A percentile compares a stretch with the other conserved stretches of the same genome.
These are phyloP conservation scores for Didymella glomerata DNA, from an alignment of 2,329 filamentous ascomycete species.

Conservation along the genomic window DNA sequence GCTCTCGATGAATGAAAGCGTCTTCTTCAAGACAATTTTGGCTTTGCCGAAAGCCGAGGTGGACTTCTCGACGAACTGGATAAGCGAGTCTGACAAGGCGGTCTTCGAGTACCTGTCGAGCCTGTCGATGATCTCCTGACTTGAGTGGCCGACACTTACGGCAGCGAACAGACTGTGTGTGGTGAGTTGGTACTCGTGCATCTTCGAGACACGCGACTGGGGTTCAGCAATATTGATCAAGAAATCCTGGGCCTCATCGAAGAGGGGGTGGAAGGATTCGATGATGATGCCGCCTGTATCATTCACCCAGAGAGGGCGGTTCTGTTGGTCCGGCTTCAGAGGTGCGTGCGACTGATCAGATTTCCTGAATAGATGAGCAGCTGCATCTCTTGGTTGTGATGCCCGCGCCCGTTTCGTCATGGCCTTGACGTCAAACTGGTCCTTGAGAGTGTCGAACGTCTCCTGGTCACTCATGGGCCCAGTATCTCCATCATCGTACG, in stretches of 20 bases:
- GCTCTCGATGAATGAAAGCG: conserved; percentile 92
- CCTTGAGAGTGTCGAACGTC: conserved; percentile 58
- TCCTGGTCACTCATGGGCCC: conserved; percentile 58
- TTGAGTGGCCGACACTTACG: conserved; percentile 90
- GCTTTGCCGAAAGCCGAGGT: conserved; percentile 95
- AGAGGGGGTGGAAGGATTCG: conserved; percentile 91
- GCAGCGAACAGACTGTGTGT: conserved; percentile 94
- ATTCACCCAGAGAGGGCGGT: conserved; percentile 93
- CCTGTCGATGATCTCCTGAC: conserved; percentile 87
- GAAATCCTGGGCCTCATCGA: conserved; percentile 89
- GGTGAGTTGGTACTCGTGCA: conserved; percentile 93
- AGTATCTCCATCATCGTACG: conserved; percentile 61
- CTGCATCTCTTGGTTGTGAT: conserved; percentile 55
- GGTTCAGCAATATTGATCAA: conserved; percentile 96
- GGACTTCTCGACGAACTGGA: conserved; percentile 80
- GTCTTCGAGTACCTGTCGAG: conserved; percentile 91
- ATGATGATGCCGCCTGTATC: conserved; percentile 86
- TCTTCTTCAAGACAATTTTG: conserved; percentile 92
- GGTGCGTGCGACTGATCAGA: conserved; percentile 83
- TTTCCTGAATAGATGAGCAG: conserved; percentile 65
- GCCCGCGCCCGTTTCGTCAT: conserved; percentile 44
- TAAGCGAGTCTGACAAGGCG: conserved; percentile 80
- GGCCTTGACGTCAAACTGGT: conserved; percentile 47
- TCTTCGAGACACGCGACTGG: conserved; percentile 83
- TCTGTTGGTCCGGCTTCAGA: conserved; percentile 87